A percentile compares a stretch with the other conserved stretches of the same genome.
These are phyloP conservation scores for Omphalotus olearius DNA, from an alignment of 1,284 basidiomycete genomes.

Conservation along the genomic window DNA sequence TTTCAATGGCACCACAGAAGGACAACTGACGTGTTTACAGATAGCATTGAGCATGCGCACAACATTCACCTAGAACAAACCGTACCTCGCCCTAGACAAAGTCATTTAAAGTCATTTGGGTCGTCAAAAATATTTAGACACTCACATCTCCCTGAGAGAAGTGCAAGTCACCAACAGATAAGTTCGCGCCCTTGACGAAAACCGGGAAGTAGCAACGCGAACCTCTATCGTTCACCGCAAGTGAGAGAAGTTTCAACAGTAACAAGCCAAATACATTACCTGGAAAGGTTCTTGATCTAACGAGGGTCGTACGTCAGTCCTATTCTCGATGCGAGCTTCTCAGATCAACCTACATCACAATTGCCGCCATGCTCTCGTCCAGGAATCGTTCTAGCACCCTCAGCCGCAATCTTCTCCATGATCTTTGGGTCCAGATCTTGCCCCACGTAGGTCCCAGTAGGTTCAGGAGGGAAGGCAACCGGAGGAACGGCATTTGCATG, in stretches of 20 bases:
- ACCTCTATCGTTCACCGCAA: slow-evolving; percentile 33
- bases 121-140: slow-evolving; percentile 1
- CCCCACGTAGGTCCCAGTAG: slow-evolving; percentile 65
- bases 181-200: slow-evolving; percentile 70
- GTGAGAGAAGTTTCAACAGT: background rate
- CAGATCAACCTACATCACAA: slow-evolving; percentile 51
- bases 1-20: slow-evolving; percentile 80
- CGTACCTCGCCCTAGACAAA: slow-evolving; percentile 49
- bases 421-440: slow-evolving; percentile 51
- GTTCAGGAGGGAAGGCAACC: slow-evolving; percentile 63
- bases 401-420: slow-evolving; percentile 51
- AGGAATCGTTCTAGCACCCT: slow-evolving; percentile 75
- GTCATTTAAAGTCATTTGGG: slow-evolving; percentile 2
- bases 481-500: slow-evolving; percentile 54
- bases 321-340: background rate
- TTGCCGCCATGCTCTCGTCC: slow-evolving; percentile 83
- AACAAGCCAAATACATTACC: slow-evolving; percentile 26
- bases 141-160: slow-evolving; percentile 78
- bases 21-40: slow-evolving; percentile 40
- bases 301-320: background rate
- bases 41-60: background rate
- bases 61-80: background rate
- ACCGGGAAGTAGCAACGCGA: slow-evolving; percentile 78
- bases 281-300: slow-evolving; percentile 72
- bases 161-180: slow-evolving; percentile 78